These are phyloP conservation scores for Populus euphratica DNA, from an alignment of 345 rosid genomes.

Conservation along the genomic window DNA sequence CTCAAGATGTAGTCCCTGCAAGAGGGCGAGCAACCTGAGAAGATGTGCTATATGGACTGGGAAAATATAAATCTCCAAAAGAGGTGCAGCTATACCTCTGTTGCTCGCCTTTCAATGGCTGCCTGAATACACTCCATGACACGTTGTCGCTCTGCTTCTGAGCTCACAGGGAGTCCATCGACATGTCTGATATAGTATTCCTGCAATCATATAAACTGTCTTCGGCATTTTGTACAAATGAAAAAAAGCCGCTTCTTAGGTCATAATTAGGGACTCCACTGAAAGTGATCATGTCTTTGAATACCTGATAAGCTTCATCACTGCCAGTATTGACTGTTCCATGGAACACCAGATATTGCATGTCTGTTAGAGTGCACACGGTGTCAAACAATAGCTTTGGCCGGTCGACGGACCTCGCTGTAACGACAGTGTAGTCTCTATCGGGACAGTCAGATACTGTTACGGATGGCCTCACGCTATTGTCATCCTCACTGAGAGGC, in stretches of 20 bases:
- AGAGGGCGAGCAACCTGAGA: background rate
- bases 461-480: slow-evolving; percentile 53
- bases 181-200: slow-evolving; percentile 63
- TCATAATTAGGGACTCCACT: slow-evolving; percentile 6
- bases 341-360: slow-evolving; percentile 89
- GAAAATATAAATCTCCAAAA: background rate
- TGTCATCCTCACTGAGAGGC: slow-evolving; percentile 41
- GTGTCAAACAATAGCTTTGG: slow-evolving; percentile 83
- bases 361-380: slow-evolving; percentile 85
- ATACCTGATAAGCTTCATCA: slow-evolving; percentile 81
- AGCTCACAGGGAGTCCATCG: slow-evolving; percentile 53
- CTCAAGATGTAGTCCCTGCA: slow-evolving; percentile 58
- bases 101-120: slow-evolving; percentile 53
- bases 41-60: background rate
- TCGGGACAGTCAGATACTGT: slow-evolving; percentile 61
- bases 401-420: slow-evolving; percentile 79
- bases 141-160: slow-evolving; percentile 56
- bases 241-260: background rate
- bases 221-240: background rate
- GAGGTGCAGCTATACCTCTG: slow-evolving; percentile 23
- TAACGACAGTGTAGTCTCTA: slow-evolving; percentile 72
- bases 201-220: slow-evolving; percentile 31
- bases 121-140: slow-evolving; percentile 54
- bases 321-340: slow-evolving; percentile 72
- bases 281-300: too few species aligned